Base-by-base conservation (phyloP, 495 filamentous ascomycete genomes). In the Wilcoxina mikolae region DNA sequence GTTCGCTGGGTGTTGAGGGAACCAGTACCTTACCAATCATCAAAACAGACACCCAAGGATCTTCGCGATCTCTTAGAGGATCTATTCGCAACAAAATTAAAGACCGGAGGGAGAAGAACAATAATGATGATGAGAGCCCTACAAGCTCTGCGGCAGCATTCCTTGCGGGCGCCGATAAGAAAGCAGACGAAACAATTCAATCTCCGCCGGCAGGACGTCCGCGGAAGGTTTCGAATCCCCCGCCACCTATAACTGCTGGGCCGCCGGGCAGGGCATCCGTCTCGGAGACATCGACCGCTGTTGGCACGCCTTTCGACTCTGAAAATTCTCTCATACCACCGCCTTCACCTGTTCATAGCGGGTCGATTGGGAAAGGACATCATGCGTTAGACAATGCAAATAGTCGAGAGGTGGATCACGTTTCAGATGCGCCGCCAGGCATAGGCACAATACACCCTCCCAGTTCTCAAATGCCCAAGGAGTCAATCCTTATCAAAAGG, bases 1-100 rank as follows among this genome's bases (percentile, higher is more conserved):
- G 35, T 38, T 60, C 60, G 22, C 57, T 58, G 57, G 18, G 43
- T 46, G 56, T 44, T 24, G 52, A 71, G 68, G 59, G 62, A 60
- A 62, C 55, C 12, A 43, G 64, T 54, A 55, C 59, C 69, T 86
- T 90, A 31, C 94, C 91, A 22, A 88, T 98, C 68, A 84, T 82
- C 67, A 86, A 85, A 65, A 85, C 90, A 22, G 91, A 98, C 68
- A 98, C 91, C 35, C 88, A 88, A 69, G 93, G 95, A 59, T 96
- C 91, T 9, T 74, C 84, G 20, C 83, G 90, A 46, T 96, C 91
- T 0, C 77, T 96, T 62, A 75, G 80, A 46, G 81, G 76, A 33
- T 79, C 79, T 0, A 76, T 87, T 57, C 72, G 78, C 38, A 84
- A 79, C n/a, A 87, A 91, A 75, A 81, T 90, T 63, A 66, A 78